These are phyloP conservation scores for Acacia pycnantha DNA, from an alignment of 331 rosid species.

Conservation along the genomic window DNA sequence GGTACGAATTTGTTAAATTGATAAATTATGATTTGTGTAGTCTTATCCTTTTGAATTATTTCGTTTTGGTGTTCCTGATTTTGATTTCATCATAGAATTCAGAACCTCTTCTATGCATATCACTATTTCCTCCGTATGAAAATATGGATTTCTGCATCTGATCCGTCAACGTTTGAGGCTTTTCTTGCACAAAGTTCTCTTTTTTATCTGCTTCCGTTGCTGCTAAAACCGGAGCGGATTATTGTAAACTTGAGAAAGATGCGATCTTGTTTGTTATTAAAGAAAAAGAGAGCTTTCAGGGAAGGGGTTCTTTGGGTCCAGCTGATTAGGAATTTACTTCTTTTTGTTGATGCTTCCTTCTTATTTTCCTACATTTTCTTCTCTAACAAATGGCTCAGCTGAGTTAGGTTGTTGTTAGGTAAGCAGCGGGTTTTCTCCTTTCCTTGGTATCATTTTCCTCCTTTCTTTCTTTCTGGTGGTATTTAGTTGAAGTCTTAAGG, in stretches of 20 bases:
- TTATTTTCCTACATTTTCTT: slow-evolving; percentile 35
- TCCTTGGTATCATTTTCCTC: slow-evolving; percentile 3
- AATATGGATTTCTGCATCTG: slow-evolving; percentile 29
- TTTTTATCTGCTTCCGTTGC: not conserved
- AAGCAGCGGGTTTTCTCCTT: slow-evolving; percentile 37
- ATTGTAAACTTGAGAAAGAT: slow-evolving; percentile 12
- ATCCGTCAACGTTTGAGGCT: slow-evolving; percentile 29
- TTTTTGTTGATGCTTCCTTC: slow-evolving; percentile 12
- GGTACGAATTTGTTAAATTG: slow-evolving; percentile 33
- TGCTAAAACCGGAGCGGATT: not conserved
- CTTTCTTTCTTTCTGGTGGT: slow-evolving; percentile 10
- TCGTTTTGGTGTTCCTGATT: slow-evolving; percentile 14
- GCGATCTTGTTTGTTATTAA: not conserved
- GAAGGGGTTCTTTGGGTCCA: not conserved
- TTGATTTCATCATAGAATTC: slow-evolving; percentile 13
- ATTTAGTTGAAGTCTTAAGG: slow-evolving; percentile 25
- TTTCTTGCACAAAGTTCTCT: slow-evolving; percentile 20
- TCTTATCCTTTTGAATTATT: not conserved
- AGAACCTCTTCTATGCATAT: slow-evolving; percentile 7
- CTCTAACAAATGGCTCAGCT: slow-evolving; percentile 36
- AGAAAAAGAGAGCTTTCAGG: not conserved
- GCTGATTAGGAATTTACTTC: slow-evolving; percentile 23
- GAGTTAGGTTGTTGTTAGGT: slow-evolving; percentile 70
- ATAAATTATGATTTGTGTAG: not conserved
- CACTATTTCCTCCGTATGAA: not conserved